Conservation (phyloP, 805 yeast species). For the Ogataea polymorpha region DNA sequence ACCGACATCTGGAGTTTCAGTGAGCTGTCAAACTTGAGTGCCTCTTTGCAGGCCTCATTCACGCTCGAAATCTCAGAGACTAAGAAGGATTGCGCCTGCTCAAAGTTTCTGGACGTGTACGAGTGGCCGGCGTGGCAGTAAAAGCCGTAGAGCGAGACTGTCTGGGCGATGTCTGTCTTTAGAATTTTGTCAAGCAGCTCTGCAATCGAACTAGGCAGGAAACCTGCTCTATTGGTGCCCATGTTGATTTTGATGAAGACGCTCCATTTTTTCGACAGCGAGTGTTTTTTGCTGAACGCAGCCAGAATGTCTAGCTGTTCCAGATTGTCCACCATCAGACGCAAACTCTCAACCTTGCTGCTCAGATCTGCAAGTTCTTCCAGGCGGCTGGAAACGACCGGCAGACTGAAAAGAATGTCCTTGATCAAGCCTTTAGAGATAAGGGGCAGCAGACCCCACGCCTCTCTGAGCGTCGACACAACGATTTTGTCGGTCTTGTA, state of each 20-base stretch:
- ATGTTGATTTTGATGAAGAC: slow-evolving; percentile 65
- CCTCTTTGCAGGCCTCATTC: slow-evolving; percentile 47
- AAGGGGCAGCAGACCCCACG: slow-evolving; percentile 44
- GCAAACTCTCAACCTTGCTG: slow-evolving; percentile 40
- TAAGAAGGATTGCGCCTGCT: slow-evolving; percentile 46
- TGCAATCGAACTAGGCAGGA: slow-evolving; percentile 31
- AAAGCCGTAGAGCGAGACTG: slow-evolving; percentile 57
- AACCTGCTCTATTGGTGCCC: slow-evolving; percentile 74
- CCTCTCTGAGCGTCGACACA: slow-evolving; percentile 69
- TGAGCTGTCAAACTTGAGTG: slow-evolving; percentile 35
- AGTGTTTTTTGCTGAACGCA: slow-evolving; percentile 32
- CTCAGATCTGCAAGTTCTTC: slow-evolving; percentile 46
- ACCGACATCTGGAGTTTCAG: slow-evolving; percentile 54
- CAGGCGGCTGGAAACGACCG: slow-evolving; percentile 48
- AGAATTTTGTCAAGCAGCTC: slow-evolving; percentile 34
- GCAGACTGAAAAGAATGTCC: slow-evolving; percentile 59
- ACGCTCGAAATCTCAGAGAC: slow-evolving; percentile 58
- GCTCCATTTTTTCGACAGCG: slow-evolving; percentile 47
- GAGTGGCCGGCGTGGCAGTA: slow-evolving; percentile 83
- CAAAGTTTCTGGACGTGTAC: slow-evolving; percentile 45
- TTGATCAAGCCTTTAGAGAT: slow-evolving; percentile 32
- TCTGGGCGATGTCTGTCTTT: slow-evolving; percentile 20
- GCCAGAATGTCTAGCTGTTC: slow-evolving; percentile 52
- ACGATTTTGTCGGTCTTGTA: slow-evolving; percentile 48
- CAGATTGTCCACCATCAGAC: slow-evolving; percentile 59